Evolutionary conservation across 2,329 filamentous ascomycete genomes (phyloP).

Genomic region (Colletotrichum tabaci): DNA sequence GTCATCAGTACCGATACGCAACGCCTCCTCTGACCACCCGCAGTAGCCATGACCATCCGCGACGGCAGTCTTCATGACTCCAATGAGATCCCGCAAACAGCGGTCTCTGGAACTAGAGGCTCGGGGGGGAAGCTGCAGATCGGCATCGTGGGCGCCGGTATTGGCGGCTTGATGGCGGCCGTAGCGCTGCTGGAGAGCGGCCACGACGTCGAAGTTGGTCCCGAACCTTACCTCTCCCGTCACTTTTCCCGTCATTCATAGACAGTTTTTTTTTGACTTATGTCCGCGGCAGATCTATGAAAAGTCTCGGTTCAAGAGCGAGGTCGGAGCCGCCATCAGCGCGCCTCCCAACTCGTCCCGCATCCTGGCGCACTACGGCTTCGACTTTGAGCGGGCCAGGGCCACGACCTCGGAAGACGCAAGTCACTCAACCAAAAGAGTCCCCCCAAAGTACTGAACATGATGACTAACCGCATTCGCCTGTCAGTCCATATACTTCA

Average conservation of each 20-base stretch:
- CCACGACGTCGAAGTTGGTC: slow-evolving; percentile 13
- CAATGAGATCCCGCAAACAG: neutral
- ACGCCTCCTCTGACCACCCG: neutral
- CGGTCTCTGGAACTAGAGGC: neutral
- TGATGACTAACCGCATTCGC: neutral
- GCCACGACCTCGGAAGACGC: neutral
- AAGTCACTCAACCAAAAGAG: neutral
- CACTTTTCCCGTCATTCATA: neutral
- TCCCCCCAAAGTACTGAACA: too few relatives aligned
- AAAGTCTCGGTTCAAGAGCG: slow-evolving; percentile 11
- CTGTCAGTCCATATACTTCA: neutral
- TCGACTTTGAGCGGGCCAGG: slow-evolving; percentile 4
- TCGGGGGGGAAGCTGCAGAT: neutral
- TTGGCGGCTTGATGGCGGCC: slow-evolving; percentile 12
- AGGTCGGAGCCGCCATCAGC: slow-evolving; percentile 5
- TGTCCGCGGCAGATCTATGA: neutral
- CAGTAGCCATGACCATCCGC: neutral
- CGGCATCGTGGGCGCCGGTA: slow-evolving; percentile 9
- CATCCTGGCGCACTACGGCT: neutral
- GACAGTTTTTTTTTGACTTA: neutral
- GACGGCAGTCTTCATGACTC: neutral
- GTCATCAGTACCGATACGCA: neutral
- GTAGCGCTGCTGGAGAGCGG: slow-evolving; percentile 9
- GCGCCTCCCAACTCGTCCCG: slow-evolving; percentile 12
- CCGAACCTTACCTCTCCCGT: neutral